Conservation (phyloP, 2,329 filamentous ascomycete genomes). For the Stachybotrys chartarum region DNA sequence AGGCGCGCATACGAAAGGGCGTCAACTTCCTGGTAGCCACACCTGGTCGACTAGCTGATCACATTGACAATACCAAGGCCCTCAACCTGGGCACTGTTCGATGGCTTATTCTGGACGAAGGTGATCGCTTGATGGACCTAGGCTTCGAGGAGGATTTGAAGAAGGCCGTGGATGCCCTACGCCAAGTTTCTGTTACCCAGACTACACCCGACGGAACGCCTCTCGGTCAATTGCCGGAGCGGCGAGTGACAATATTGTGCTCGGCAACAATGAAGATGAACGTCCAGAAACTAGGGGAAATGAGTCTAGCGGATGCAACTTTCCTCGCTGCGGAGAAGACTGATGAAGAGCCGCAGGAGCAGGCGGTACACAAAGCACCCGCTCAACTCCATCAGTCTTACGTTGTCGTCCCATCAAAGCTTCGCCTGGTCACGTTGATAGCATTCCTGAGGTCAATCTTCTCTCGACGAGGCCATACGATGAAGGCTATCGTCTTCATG, state of each 20-base stretch:
- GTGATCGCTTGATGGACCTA: conserved; percentile 96
- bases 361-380: conserved; percentile 67
- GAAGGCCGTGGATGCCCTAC: conserved; percentile 74
- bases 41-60: conserved; percentile 83
- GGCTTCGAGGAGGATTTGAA: conserved; percentile 94
- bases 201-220: conserved; percentile 51
- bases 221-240: conserved; percentile 60
- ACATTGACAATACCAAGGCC: conserved; percentile 85
- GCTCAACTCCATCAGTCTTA: conserved; percentile 93
- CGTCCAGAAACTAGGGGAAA: conserved; percentile 87
- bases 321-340: conserved; percentile 67
- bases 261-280: conserved; percentile 98
- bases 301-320: conserved; percentile 86
- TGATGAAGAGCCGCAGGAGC: conserved; percentile 35
- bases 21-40: conserved; percentile 95
- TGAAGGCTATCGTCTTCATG: conserved; percentile 96
- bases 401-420: conserved; percentile 78
- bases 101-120: conserved; percentile 93
- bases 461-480: conserved; percentile 78
- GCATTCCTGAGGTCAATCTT: conserved; percentile 83
- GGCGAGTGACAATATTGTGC: conserved; percentile 82
- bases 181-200: conserved; percentile 52
- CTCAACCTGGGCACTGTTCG: conserved; percentile 82
- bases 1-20: conserved; percentile 86
- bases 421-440: conserved; percentile 81